Base-by-base conservation (phyloP, 1,284 basidiomycete genomes). In the Coriolopsis trogii region DNA sequence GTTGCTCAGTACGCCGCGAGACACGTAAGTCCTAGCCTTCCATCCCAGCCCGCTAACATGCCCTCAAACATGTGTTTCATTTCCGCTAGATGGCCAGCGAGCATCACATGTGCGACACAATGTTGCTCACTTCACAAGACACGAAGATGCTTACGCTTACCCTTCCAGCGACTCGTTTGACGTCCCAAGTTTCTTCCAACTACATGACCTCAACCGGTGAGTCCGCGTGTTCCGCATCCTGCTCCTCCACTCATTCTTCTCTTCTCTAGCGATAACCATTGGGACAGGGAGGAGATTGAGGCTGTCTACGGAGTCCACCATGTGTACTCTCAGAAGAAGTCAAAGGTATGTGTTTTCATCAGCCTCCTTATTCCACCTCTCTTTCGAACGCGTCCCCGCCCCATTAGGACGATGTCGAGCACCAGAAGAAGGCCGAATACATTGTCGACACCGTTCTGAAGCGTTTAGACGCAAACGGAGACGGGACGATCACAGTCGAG, bases 221-320 rank as follows among this genome's bases (percentile, higher is more conserved):
- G 79, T 71, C 46, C 42, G 46, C 45, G n/a, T n/a, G n/a, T n/a
- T 15, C 25, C 15, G 26, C 23, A 15, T 20, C 12, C 13, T 3
- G 1, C 18, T 21, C 18, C 16, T n/a, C 16, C 29, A 34, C 29
- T 16, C 29, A 20, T 34, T 40, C 20, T 16, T 13, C 8, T 15
- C 9, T 41, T 31, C 33, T 28, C 6, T 58, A 89, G 87, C 24
- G 81, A 91, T 62, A 85, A 89, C 0, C 62, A 77, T 31, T 91
- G 91, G 87, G 84, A 91, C 69, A 74, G 78, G 51, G 84, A 86
- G 55, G 92, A 95, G 70, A 89, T 95, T 56, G 87, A 95, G 67
- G 91, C 93, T 6, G 83, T 96, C 37, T 96, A 97, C 63, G 96
- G 96, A 51, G 90, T 99, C 20, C 94, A 98, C 70, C 97, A 99